Evolutionary conservation across 1,284 basidiomycete genomes (phyloP).

Genomic region (Ustilago bromivora): DNA sequence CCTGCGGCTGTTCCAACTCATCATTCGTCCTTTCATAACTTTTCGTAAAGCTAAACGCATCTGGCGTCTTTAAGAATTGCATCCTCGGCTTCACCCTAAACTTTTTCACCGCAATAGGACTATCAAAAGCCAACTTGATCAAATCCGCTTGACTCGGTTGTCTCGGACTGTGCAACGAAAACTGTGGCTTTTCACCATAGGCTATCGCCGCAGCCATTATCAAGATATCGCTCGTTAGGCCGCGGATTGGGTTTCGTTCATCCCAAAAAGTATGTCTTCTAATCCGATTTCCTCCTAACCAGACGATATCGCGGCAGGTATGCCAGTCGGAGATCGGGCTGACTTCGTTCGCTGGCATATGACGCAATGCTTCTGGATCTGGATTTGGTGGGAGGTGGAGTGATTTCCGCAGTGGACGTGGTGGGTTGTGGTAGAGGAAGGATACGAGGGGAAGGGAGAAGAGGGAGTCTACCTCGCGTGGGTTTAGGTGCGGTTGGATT

Average conservation of each 20-base stretch:
- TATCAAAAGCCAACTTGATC: constrained; percentile 57
- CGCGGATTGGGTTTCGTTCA: constrained; percentile 61
- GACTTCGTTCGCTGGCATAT: constrained; percentile 55
- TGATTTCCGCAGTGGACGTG: constrained; percentile 24
- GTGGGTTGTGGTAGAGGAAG: constrained; percentile 60
- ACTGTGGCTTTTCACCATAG: constrained; percentile 42
- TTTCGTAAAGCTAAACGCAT: constrained; percentile 27
- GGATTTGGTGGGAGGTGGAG: constrained; percentile 39
- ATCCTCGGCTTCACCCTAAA: constrained; percentile 63
- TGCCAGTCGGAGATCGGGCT: constrained; percentile 65
- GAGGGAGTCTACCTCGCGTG: constrained; percentile 56
- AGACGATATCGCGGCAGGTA: constrained; percentile 60
- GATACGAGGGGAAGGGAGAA: constrained; percentile 62
- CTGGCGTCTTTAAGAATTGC: constrained; percentile 45
- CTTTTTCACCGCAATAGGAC: constrained; percentile 52
- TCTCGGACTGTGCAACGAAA: constrained; percentile 17
- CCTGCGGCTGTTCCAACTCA: constrained; percentile 44
- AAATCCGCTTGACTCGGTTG: constrained; percentile 56
- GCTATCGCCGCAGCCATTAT: constrained; percentile 60
- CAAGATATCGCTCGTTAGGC: constrained; percentile 63
- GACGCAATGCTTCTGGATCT: constrained; percentile 32
- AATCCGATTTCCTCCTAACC: constrained; percentile 54
- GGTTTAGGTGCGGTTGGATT: constrained; percentile 55
- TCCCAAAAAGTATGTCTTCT: constrained; percentile 66
- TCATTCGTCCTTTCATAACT: constrained; percentile 27